Evolutionary conservation across 306 rosid species (phyloP).

Genomic region (Arachis stenosperma): DNA sequence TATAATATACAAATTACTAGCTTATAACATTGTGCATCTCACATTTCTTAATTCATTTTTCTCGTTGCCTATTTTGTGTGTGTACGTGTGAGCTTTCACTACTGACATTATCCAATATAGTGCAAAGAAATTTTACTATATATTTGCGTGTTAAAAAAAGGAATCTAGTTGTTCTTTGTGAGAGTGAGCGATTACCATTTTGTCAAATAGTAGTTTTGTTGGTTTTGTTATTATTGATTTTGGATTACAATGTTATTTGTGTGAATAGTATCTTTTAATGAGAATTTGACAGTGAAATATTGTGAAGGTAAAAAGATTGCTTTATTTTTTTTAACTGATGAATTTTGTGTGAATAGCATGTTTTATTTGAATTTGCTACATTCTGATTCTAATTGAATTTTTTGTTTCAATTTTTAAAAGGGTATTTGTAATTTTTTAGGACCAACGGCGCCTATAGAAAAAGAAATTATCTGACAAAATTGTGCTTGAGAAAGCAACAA

Average conservation of each 20-base stretch:
- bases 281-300: neutral
- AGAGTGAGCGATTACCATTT: neutral
- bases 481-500: constrained; percentile 73
- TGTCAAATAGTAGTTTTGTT: constrained; percentile 16
- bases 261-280: neutral
- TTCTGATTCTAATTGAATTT: constrained; percentile 13
- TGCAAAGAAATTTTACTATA: neutral
- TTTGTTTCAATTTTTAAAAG: constrained; percentile 19
- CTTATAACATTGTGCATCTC: constrained; percentile 41
- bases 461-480: constrained; percentile 86
- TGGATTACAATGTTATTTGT: neutral
- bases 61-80: neutral
- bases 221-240: constrained; percentile 6
- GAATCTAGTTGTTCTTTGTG: neutral
- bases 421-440: constrained; percentile 58
- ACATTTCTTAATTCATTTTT: constrained; percentile 45
- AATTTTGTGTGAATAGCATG: neutral
- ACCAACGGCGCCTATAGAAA: constrained; percentile 98
- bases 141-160: constrained; percentile 8
- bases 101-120: constrained; percentile 40
- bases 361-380: constrained; percentile 12
- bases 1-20: constrained; percentile 9
- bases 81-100: constrained; percentile 26
- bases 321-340: no score
- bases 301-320: no score